A percentile compares a stretch with the other conserved stretches of the same genome.
Evolutionary conservation across 139 green algal species (phyloP).

Genomic region (Edaphochlamys debaryana): DNA sequence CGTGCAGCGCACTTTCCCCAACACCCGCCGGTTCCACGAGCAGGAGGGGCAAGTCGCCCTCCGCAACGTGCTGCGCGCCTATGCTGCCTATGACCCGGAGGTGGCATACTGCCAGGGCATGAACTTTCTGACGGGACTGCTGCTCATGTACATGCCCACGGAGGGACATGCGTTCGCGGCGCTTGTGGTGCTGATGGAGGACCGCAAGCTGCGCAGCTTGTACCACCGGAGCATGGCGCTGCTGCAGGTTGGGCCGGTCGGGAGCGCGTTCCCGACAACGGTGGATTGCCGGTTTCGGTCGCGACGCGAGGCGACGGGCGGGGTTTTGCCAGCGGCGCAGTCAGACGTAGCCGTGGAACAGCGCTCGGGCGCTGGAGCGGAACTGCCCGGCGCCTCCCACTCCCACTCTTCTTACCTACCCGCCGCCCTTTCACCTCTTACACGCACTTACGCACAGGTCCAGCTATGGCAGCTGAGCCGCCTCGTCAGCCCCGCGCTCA

Average conservation of each 20-base stretch:
- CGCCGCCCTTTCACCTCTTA: too few relatives aligned
- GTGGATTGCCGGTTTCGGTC: too few relatives aligned
- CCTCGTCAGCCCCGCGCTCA: conserved; percentile 67
- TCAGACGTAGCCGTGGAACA: too few relatives aligned
- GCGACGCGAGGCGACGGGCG: too few relatives aligned
- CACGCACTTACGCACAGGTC: conserved; percentile 52
- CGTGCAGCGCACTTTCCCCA: conserved; percentile 79
- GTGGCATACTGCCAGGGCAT: conserved; percentile 84
- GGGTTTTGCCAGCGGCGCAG: too few relatives aligned
- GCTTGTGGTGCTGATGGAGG: conserved; percentile 81
- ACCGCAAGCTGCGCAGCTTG: conserved; percentile 68
- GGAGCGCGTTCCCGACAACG: too few relatives aligned
- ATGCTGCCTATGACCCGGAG: conserved; percentile 79
- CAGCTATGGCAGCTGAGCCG: conserved; percentile 81
- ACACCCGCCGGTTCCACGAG: conserved; percentile 32
- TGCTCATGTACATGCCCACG: conserved; percentile 76
- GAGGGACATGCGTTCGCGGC: conserved; percentile 76
- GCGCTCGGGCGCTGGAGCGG: too few relatives aligned
- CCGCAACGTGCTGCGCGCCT: conserved; percentile 74
- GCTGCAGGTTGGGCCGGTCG: conserved; percentile 73
- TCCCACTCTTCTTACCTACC: too few relatives aligned
- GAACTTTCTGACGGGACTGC: conserved; percentile 82
- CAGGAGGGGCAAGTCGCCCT: conserved; percentile 65
- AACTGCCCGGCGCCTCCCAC: too few relatives aligned
- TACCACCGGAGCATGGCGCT: conserved; percentile 76